Evolutionary conservation across 2,329 filamentous ascomycete species (phyloP), one percentile per base, ranked within the genome.

Genomic region (Fusarium beomiforme): DNA sequence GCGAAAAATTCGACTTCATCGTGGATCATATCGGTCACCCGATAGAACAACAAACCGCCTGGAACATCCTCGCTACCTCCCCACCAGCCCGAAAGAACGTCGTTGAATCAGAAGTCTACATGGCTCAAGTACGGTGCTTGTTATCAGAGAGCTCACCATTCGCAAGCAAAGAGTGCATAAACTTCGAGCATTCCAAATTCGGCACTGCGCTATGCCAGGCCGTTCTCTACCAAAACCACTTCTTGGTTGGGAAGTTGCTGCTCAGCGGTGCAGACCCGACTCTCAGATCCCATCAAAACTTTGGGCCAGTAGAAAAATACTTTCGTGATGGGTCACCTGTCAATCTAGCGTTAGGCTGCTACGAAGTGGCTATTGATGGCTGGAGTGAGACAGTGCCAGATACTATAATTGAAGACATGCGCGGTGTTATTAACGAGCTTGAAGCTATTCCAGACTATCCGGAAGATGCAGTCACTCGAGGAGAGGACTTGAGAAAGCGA

Each of bases 301-400:
- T 53, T 26, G 49, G 49, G 1, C 41, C 23, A 2, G 42, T 23
- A 3, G 41, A 49, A 11, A 9, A 17, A 49, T 57, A 36, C 1
- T 57, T 57, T 17, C 21, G 54, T 4, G 41, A 49, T 13, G 41
- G 54, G 0, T 29, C 54, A 5, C 41, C 54, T 0, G 33, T 36
- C 0, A 21, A 37, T 19, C 6, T 57, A 0, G 54, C 54, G 0
- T 0, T 57, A 1, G 54, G 54, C 0, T 57, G 54, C 11, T 57
- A 57, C 5, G 54, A 57, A 19, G 54, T 49, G 1, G 54, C 54
- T 1, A 16, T 57, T 4, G 29, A 49, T 21, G 54, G 41, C 2
- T 57, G 54, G 54, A 49, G n/a, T 3, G 41, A 57, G 11, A 29
- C 21, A 1, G 54, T 49, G 1, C 41, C 42, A 1, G 54, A 37